Conservation (phyloP, 805 yeast species). For the Clavispora phyllophila region DNA sequence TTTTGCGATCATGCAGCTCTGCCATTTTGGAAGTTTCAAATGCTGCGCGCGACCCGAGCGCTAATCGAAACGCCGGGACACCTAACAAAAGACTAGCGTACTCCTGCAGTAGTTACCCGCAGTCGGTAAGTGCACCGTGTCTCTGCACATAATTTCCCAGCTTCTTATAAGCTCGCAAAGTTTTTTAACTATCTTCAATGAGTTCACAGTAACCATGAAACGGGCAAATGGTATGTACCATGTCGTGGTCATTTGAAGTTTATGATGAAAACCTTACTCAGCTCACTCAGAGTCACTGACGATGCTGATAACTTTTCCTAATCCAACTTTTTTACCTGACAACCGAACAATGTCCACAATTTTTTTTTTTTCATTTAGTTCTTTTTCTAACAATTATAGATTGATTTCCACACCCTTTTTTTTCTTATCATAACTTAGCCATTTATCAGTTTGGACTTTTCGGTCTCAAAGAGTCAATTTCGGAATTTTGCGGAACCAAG, state of each 20-base stretch:
- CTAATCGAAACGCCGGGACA: neutral
- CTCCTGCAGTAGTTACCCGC: neutral
- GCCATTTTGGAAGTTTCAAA: neutral
- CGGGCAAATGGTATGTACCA: neutral
- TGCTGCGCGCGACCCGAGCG: neutral
- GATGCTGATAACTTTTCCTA: constrained; percentile 46
- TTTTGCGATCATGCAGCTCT: neutral
- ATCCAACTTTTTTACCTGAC: constrained; percentile 43
- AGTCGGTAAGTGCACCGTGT: neutral
- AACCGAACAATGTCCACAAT: constrained; percentile 3
- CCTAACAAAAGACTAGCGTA: neutral
- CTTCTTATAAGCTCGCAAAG: neutral
- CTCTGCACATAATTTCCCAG: neutral
- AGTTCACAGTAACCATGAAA: neutral
- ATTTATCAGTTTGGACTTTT: constrained; percentile 53
- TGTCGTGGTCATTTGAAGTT: constrained; percentile 5
- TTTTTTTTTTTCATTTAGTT: neutral
- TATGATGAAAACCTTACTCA: constrained; percentile 53
- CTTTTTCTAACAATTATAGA: constrained; percentile 9
- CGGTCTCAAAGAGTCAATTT: constrained; percentile 78
- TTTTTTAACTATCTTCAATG: neutral
- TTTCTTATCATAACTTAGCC: neutral
- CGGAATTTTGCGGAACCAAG: constrained; percentile 59
- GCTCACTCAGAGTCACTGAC: constrained; percentile 50
- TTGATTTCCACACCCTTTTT: neutral